Base-by-base conservation (phyloP, 352 stramenopile genomes). In the Globisporangium alternatum region DNA sequence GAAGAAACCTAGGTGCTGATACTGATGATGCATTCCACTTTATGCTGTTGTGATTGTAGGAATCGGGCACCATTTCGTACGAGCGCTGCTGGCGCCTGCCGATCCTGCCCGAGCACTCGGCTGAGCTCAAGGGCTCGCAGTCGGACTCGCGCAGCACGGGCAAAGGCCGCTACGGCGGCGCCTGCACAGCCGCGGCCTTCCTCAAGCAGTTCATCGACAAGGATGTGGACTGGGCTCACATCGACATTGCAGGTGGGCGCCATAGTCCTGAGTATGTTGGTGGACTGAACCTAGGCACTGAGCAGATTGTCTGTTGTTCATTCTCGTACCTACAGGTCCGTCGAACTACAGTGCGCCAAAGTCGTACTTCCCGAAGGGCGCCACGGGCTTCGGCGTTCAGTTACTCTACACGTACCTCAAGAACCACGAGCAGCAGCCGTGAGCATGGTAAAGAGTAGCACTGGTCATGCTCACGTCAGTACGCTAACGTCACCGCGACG, bases 81-180 rank as follows among this genome's bases (percentile, higher is more conserved):
- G 90, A 97, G 75, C 85, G 86, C 49, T 93, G 89, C 76, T 97
- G 91, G 91, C 86, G 74, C 47, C 70, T 97, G 67, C 91, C 91
- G 12, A 94, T 97, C 65, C 78, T 93, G 8, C 82, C 88, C 0
- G 88, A 96, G 69, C 86, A 96, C 77, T 83, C 72, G 60, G 78
- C 80, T 13, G 81, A 88, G 33, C 83, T 97, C 60, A 95, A 95
- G 72, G 83, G 85, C 28, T 69, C 73, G 52, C 80, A 91, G 70
- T 89, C 84, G 52, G 87, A 95, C 65, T 90, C 83, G 37, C 87
- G 87, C 35, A 95, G 87, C 70, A 92, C 77, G 21, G 73, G 87
- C 61, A 89, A 87, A 58, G 76, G 71, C 30, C 86, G 89, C 53
- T 90, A 93, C 56, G 88, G 85, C 35, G 90, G 90, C 22, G 88